Evolutionary conservation across 768 basidiomycete species (phyloP), one percentile per base, ranked within the genome.

Genomic region (Pluteus cervinus): DNA sequence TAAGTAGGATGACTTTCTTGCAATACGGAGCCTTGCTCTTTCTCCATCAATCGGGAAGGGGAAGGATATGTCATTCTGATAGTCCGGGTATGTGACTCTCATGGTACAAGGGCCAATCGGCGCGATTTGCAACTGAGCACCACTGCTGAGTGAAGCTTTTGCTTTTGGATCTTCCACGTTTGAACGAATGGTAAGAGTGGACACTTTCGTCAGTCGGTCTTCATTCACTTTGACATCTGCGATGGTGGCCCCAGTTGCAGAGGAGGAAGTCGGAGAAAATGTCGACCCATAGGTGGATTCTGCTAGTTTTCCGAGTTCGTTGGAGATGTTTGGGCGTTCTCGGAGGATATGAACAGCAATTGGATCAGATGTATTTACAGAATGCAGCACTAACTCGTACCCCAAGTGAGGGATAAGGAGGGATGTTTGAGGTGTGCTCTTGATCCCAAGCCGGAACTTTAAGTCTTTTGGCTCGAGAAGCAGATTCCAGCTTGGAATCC

Each of bases 1-100:
- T 7, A 72, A 48, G 39, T 65, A 73, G 29, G 47, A 52, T 4
- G 69, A 74, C 43, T 67, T 76, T 24, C 77, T 63, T 7, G 78
- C 78, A 22, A 79, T 45, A 3, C 73, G 64, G 5, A 68, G 46
- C 45, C 60, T 73, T 1, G 52, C 33, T 12, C 57, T 55, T n/a
- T 45, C 39, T 4, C 58, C 56, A 20, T 64, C 48, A 7, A 78
- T 53, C 5, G 71, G 70, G 30, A 70, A 65, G 0, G 73, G 74
- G 29, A 63, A 75, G 1, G 31, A 5, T 5, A 75, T 39, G 26
- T 37, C 32, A 34, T 62, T 48, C 5, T 40, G 22, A 33, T 55
- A 51, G 2, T 41, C 26, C 1, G 46, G 51, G 40, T 69, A 46
- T 3, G 45, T 43, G 8, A 65, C 49, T 11, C 47, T 37, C 42